Evolutionary conservation across 2,329 filamentous ascomycete species (phyloP).

Genomic region (Colletotrichum magnum): DNA sequence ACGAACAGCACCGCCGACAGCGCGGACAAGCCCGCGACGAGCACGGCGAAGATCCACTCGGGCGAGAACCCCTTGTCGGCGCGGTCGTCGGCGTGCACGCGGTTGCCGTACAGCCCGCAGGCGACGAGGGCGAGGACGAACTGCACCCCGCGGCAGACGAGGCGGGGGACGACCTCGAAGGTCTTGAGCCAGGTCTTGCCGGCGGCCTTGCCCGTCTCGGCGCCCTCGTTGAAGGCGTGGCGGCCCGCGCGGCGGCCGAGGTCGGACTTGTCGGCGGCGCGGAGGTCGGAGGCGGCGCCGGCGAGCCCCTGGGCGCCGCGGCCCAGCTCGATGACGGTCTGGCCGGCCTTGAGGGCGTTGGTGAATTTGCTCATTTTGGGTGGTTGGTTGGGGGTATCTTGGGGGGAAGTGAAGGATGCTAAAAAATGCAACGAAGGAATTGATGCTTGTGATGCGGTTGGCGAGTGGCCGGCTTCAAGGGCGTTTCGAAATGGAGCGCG

Average conservation of each 20-base stretch:
- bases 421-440: neutral
- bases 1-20: conserved; percentile 63
- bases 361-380: conserved; percentile 49
- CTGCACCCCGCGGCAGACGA: conserved; percentile 74
- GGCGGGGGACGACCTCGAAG: conserved; percentile 63
- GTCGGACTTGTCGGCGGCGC: conserved; percentile 51
- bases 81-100: conserved; percentile 63
- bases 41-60: conserved; percentile 76
- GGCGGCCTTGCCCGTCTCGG: conserved; percentile 56
- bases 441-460: no score
- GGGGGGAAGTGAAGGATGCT: neutral
- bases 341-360: conserved; percentile 50
- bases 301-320: conserved; percentile 47
- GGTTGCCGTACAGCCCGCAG: conserved; percentile 76
- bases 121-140: conserved; percentile 79
- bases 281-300: conserved; percentile 48
- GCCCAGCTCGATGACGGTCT: conserved; percentile 51
- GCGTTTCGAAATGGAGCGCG: neutral
- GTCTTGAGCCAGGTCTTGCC: conserved; percentile 61
- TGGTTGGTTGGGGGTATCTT: conserved; percentile 1
- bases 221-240: conserved; percentile 51
- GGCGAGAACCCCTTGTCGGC: conserved; percentile 58
- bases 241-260: conserved; percentile 51
- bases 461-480: fast-evolving
- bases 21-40: conserved; percentile 68